Conservation (phyloP, 1,284 basidiomycete genomes). For the Gymnopus androsaceus region DNA sequence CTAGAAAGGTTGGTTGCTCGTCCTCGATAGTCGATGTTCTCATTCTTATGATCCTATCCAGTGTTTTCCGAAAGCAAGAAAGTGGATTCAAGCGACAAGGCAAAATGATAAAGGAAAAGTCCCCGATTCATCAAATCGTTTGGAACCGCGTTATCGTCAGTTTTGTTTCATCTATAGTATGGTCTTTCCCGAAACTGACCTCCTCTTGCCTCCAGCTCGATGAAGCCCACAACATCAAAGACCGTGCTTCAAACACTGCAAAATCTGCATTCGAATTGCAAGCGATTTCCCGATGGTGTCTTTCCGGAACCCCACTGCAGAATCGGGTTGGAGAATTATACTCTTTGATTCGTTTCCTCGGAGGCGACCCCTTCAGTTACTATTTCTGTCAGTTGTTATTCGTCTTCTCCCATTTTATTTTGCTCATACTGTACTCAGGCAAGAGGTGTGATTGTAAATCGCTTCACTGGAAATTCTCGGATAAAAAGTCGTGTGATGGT, state of each 20-base stretch:
- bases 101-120: conserved; percentile 86
- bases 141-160: conserved; percentile 83
- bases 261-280: conserved; percentile 92
- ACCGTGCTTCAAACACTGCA: conserved; percentile 92
- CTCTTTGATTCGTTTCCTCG: conserved; percentile 90
- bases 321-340: conserved; percentile 98
- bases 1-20: conserved; percentile 59
- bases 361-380: conserved; percentile 88
- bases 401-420: not conserved
- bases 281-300: conserved; percentile 88
- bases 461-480: conserved; percentile 86
- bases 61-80: conserved; percentile 91
- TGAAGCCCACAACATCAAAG: conserved; percentile 98
- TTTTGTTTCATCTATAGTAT: conserved; percentile 13
- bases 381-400: conserved; percentile 79
- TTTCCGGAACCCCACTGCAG: conserved; percentile 97
- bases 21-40: not conserved
- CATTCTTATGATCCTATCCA: conserved; percentile 29
- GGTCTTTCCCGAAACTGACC: not conserved
- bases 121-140: conserved; percentile 80
- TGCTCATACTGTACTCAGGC: conserved; percentile 41
- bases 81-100: conserved; percentile 89
- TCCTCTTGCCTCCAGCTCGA: conserved; percentile 63
- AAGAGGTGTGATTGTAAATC: conserved; percentile 86
- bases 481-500: conserved; percentile 87